Conservation (phyloP, 2,329 filamentous ascomycete species). For the Nannizziopsis barbatae region DNA sequence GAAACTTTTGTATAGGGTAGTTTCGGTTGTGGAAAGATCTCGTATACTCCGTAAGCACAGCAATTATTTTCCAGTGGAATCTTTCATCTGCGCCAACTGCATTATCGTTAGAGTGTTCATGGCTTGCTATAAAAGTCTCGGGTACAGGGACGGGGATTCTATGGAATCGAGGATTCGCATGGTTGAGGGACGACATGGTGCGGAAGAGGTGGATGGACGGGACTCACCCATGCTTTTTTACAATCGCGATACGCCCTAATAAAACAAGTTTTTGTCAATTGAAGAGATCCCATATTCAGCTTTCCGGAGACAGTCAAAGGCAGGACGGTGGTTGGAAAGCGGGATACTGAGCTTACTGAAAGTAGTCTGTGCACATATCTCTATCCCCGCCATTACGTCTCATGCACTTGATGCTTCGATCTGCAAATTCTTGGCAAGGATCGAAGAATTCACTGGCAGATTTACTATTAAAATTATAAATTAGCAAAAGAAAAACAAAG, state of each 20-base stretch:
- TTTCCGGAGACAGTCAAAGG: not conserved
- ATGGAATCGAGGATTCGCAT: not conserved
- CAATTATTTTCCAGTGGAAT: too few species aligned
- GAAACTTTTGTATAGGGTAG: too few species aligned
- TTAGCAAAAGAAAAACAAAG: not conserved
- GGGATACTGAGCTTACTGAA: constrained; percentile 56
- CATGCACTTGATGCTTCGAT: constrained; percentile 74
- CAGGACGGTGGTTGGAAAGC: not conserved
- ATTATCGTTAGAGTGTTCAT: not conserved
- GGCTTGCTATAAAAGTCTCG: not conserved
- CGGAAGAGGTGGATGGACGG: too few species aligned
- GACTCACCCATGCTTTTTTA: constrained; percentile 81
- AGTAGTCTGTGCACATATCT: constrained; percentile 87
- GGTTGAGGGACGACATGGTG: not conserved
- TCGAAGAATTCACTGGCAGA: constrained; percentile 82
- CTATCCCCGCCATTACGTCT: constrained; percentile 78
- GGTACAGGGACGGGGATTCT: not conserved
- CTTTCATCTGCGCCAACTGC: too few species aligned
- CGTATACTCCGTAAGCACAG: too few species aligned
- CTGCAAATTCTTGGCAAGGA: constrained; percentile 85
- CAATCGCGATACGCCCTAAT: constrained; percentile 80
- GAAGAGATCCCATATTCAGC: not conserved
- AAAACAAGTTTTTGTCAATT: constrained; percentile 1
- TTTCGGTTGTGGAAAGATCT: too few species aligned
- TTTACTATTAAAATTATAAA: constrained; percentile 49